These are phyloP conservation scores for Lactarius hengduanensis DNA, from an alignment of 768 basidiomycete genomes.

Conservation along the genomic window DNA sequence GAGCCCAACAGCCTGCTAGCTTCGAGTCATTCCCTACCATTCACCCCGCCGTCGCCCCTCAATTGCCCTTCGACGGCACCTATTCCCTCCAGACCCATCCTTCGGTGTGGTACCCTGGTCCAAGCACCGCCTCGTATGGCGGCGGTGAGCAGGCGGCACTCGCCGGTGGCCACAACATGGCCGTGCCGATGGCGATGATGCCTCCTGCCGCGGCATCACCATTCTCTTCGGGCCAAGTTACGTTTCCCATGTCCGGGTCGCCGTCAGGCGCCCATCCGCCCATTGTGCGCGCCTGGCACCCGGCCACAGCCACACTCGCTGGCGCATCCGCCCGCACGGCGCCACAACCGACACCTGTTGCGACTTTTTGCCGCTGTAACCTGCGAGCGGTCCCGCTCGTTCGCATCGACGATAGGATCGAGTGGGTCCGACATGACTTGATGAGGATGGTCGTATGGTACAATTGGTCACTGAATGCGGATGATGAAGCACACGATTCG, in stretches of 20 bases:
- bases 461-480: slow-evolving; percentile 13
- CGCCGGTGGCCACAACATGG: no score
- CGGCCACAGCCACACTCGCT: not conserved
- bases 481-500: slow-evolving; percentile 11
- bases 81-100: not conserved
- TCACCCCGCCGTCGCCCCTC: not conserved
- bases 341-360: not conserved
- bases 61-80: not conserved
- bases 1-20: not conserved
- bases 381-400: slow-evolving; percentile 3
- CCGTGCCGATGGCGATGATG: not conserved
- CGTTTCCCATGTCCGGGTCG: not conserved
- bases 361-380: not conserved
- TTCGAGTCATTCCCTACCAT: not conserved
- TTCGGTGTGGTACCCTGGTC: not conserved
- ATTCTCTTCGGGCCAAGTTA: not conserved
- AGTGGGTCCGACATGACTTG: slow-evolving; percentile 20
- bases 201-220: not conserved
- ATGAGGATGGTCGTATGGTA: slow-evolving; percentile 15
- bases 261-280: not conserved
- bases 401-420: slow-evolving; percentile 12
- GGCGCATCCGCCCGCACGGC: not conserved
- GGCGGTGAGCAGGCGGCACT: no score
- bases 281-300: slow-evolving; percentile 3
- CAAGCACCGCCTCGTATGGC: not conserved